These are phyloP conservation scores for Aureobasidium pullulans DNA, from an alignment of 2,329 filamentous ascomycete genomes.

Conservation along the genomic window DNA sequence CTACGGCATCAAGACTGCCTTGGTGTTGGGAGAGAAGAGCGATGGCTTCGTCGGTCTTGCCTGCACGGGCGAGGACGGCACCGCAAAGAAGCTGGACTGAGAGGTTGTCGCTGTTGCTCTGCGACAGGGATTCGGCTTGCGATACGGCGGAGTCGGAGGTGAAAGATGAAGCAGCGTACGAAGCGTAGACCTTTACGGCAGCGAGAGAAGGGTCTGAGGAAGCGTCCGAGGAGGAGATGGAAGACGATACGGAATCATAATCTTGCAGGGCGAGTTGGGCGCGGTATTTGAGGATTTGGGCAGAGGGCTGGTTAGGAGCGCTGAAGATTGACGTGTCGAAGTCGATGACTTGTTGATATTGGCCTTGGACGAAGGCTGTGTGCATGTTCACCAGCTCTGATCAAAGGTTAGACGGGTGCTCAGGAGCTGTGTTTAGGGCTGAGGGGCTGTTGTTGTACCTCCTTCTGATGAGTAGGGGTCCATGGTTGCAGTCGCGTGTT, in stretches of 20 bases:
- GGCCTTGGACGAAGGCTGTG: constrained; percentile 64
- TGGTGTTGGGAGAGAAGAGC: constrained; percentile 74
- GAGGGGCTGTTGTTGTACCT: constrained; percentile 34
- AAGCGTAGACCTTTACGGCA: constrained; percentile 70
- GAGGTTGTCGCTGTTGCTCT: constrained; percentile 61
- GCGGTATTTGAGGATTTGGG: constrained; percentile 71
- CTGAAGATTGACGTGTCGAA: constrained; percentile 78
- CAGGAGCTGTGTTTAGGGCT: constrained; percentile 1
- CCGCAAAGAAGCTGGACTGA: constrained; percentile 75
- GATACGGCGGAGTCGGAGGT: constrained; percentile 37
- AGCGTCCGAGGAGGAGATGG: constrained; percentile 55
- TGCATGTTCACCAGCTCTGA: constrained; percentile 60
- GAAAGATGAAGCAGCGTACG: constrained; percentile 38
- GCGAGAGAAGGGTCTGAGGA: constrained; percentile 59
- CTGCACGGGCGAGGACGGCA: constrained; percentile 72
- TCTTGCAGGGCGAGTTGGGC: constrained; percentile 78
- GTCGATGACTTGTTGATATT: constrained; percentile 79
- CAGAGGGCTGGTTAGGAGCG: constrained; percentile 66
- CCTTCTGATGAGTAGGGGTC: constrained; percentile 60
- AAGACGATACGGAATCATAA: constrained; percentile 62
- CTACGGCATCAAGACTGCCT: constrained; percentile 70
- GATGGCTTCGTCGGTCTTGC: constrained; percentile 78
- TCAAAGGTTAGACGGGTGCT: constrained; percentile 12
- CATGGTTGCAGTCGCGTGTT: constrained; percentile 32
- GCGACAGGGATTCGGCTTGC: constrained; percentile 61